phyloP scores from a whole-genome alignment of 805 yeast species.

The Kuraishia piskuri region DNA sequence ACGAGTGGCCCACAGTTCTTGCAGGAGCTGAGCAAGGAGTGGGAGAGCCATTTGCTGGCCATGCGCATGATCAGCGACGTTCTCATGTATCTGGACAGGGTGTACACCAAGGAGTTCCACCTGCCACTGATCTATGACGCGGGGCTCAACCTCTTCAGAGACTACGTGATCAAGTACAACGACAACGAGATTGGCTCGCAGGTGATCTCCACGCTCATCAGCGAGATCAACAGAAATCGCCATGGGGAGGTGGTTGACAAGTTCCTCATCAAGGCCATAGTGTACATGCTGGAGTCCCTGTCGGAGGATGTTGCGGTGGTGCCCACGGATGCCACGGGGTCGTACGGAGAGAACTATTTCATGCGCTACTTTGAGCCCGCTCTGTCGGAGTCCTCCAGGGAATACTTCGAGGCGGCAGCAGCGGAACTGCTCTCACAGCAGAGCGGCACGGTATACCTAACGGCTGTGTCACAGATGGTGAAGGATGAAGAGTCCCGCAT shows the following conservation, averaged over 20 bases:
- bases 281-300: conserved; percentile 66
- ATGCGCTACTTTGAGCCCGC: conserved; percentile 57
- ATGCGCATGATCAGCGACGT: conserved; percentile 80
- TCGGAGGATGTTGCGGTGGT: conserved; percentile 27
- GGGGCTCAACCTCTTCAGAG: conserved; percentile 62
- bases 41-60: conserved; percentile 66
- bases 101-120: conserved; percentile 62
- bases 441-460: conserved; percentile 49
- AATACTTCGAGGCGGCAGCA: conserved; percentile 43
- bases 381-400: conserved; percentile 44
- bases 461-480: conserved; percentile 41
- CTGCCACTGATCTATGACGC: conserved; percentile 61
- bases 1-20: conserved; percentile 3
- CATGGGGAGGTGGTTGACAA: conserved; percentile 47
- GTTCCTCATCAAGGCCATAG: conserved; percentile 48
- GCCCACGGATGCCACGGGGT: conserved; percentile 8
- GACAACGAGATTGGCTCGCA: conserved; percentile 40
- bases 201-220: conserved; percentile 40
- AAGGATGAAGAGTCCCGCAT: conserved; percentile 55
- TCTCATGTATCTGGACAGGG: conserved; percentile 79
- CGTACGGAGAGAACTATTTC: conserved; percentile 55
- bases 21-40: conserved; percentile 29
- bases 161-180: conserved; percentile 43
- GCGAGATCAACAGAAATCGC: conserved; percentile 49
- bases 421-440: conserved; percentile 30